Evolutionary conservation across 768 basidiomycete species (phyloP), one percentile per base, ranked within the genome.

Genomic region (Myochromella boudieri): DNA sequence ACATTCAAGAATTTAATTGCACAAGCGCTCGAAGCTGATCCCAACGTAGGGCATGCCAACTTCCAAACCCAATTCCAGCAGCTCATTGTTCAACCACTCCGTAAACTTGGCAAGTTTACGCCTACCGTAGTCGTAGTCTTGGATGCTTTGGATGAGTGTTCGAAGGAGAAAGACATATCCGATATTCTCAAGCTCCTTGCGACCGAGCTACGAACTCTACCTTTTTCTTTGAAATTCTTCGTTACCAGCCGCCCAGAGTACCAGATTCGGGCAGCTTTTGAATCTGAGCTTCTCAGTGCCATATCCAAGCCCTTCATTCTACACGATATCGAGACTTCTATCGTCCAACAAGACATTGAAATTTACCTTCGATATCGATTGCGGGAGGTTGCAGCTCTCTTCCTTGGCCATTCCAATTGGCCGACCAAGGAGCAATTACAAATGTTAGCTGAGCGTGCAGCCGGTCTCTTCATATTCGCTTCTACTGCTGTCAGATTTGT

Each of bases 81-180:
- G 15, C 32, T 51, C 8, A 39, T 51, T 22, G 42, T 51, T 6
- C 43, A 40, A 28, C 49, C 49, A n/a, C 21, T 46, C 17, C 37
- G 25, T 3, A 33, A 28, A 32, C 18, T 1, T 33, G 34, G 22
- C 36, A 18, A 7, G 31, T 17, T n/a, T 8, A n/a, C 42, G 7
- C 38, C 44, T 6, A 8, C 44, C 1, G 44, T 46, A 14, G 31
- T 51, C 4, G 38, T 51, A 9, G 39, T 51, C 8, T 39, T 50
- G 32, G 49, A 51, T 20, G 49, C 44, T 0, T 33, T 51, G 17
- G 49, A 51, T 32, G 49, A 51, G 27, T 45, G 49, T 33, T 26
- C 37, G 8, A 28, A 40, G 20, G 49, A 37, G 20, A 36, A 34
- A 17, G 37, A 39, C 24, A 25, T 39, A 21, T 14, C 40, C 9